Evolutionary conservation across 495 filamentous ascomycete genomes (phyloP).

Genomic region (Lentithecium fluviatile): DNA sequence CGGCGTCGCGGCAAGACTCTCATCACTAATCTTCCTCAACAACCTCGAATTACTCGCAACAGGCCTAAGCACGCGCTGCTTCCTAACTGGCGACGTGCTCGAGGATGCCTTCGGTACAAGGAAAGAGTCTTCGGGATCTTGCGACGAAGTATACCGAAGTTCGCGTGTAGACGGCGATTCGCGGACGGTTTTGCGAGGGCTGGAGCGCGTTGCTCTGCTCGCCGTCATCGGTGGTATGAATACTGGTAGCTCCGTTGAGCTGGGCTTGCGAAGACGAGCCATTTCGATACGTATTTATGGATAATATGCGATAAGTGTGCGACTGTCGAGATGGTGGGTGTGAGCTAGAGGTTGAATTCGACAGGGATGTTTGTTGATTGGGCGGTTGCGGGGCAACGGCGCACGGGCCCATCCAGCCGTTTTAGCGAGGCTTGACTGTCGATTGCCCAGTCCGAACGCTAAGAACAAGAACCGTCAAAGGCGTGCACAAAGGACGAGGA

Average conservation of each 20-base stretch:
- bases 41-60: constrained; percentile 24
- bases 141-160: constrained; percentile 12
- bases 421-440: no score
- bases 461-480: no score
- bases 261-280: constrained; percentile 30
- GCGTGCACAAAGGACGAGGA: neutral
- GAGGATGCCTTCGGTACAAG: constrained; percentile 17
- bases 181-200: constrained; percentile 23
- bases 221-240: neutral
- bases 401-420: neutral
- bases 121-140: constrained; percentile 17
- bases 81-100: constrained; percentile 8
- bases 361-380: constrained; percentile 15
- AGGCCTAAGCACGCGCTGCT: constrained; percentile 23
- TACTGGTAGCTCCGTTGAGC: constrained; percentile 5
- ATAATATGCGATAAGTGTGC: neutral
- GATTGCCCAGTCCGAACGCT: no score
- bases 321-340: neutral
- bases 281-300: constrained; percentile 5
- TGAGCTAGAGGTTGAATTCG: neutral
- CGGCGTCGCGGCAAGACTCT: constrained; percentile 21
- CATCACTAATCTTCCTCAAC: constrained; percentile 23
- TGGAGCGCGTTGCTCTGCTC: constrained; percentile 4
- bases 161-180: constrained; percentile 25
- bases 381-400: constrained; percentile 10